Percentiles rank a stretch among this genome's conserved stretches.
phyloP scores from a whole-genome alignment of 2,329 filamentous ascomycete species.

The Xylaria digitata region DNA sequence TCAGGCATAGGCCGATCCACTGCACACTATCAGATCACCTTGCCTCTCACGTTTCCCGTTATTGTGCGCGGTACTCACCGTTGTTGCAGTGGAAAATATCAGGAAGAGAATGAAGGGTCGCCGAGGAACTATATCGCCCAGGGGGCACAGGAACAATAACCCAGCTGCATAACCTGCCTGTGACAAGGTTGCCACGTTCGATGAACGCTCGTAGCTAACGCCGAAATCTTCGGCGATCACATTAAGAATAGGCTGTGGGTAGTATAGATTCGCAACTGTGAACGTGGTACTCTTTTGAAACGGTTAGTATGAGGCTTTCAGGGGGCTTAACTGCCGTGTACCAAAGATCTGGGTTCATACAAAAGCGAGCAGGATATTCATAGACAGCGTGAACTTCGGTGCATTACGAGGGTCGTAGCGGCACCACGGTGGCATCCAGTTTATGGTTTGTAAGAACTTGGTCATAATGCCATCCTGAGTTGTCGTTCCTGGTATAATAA shows the following conservation, averaged over 20 bases:
- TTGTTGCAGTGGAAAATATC: conserved; percentile 69
- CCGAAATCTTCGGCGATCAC: conserved; percentile 71
- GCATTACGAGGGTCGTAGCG: conserved; percentile 75
- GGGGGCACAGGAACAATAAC: conserved; percentile 72
- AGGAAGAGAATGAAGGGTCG: conserved; percentile 71
- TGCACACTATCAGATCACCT: conserved; percentile 36
- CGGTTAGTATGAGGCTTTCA: conserved; percentile 12
- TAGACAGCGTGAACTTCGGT: conserved; percentile 72
- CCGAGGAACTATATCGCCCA: conserved; percentile 70
- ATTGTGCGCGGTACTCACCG: conserved; percentile 57
- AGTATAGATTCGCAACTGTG: conserved; percentile 77
- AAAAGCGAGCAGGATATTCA: conserved; percentile 78
- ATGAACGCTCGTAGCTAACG: conserved; percentile 70
- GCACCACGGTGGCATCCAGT: conserved; percentile 73
- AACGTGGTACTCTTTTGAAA: conserved; percentile 58
- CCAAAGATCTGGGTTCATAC: conserved; percentile 51
- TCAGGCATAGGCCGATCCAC: conserved; percentile 73
- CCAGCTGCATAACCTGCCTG: conserved; percentile 77
- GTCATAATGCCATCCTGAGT: conserved; percentile 14
- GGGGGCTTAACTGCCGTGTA: background rate
- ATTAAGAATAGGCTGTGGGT: conserved; percentile 75
- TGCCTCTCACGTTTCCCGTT: background rate
- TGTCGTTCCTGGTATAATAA: background rate
- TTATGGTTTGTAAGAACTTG: conserved; percentile 51
- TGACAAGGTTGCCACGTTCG: conserved; percentile 70